phyloP scores from a whole-genome alignment of 2,329 filamentous ascomycete species.

The Sclerotiophoma versabilis region DNA sequence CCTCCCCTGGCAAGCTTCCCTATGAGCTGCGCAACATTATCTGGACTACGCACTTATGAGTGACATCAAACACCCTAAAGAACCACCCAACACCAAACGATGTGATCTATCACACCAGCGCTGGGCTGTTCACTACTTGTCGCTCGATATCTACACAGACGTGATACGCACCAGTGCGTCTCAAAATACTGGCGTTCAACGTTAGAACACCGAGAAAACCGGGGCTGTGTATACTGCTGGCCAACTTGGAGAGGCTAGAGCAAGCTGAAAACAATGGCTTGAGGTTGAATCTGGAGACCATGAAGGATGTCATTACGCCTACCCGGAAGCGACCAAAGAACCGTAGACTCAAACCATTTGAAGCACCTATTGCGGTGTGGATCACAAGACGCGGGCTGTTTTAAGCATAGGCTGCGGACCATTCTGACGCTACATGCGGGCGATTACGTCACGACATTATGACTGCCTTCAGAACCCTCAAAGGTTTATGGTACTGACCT shows the following conservation, averaged over 20 bases:
- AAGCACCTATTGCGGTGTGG: too few species aligned
- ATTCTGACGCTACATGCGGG: too few species aligned
- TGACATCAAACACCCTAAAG: neutral
- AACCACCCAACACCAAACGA: neutral
- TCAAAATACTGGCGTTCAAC: conserved; percentile 2
- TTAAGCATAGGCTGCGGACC: too few species aligned
- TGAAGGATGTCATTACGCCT: too few species aligned
- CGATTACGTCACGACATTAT: too few species aligned
- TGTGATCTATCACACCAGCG: conserved; percentile 24
- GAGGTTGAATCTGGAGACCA: neutral
- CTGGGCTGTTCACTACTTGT: conserved; percentile 23
- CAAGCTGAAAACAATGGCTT: neutral
- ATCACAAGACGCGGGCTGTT: too few species aligned
- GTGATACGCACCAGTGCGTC: conserved; percentile 14
- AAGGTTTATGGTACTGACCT: too few species aligned
- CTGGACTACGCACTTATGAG: conserved; percentile 1
- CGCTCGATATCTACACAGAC: conserved; percentile 23
- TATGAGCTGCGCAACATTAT: neutral
- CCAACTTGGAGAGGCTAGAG: neutral
- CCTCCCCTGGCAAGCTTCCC: neutral
- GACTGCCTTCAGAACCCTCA: too few species aligned
- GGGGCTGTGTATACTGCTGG: neutral
- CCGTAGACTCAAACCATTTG: too few species aligned
- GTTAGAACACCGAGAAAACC: neutral
- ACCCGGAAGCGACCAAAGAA: too few species aligned